Evolutionary conservation across 2,329 filamentous ascomycete genomes (phyloP).

Genomic region (Talaromyces sp.): DNA sequence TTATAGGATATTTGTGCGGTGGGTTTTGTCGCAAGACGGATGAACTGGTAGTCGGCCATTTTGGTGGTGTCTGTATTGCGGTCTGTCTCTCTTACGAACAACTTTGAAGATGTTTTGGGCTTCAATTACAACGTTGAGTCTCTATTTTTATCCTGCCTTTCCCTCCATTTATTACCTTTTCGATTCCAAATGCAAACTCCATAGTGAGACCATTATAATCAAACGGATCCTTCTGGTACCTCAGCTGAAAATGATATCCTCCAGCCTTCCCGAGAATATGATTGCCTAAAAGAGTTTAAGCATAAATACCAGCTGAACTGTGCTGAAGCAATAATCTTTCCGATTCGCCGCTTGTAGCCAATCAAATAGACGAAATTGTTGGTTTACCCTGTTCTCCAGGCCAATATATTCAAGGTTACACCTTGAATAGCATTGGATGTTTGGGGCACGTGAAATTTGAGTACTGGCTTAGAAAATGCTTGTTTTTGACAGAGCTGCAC

Average conservation of each 20-base stretch:
- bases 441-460: not conserved
- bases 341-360: not conserved
- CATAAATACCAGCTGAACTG: not conserved
- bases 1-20: conserved; percentile 22
- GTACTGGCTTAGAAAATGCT: not conserved
- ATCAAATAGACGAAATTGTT: not conserved
- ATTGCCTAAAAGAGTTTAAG: not conserved
- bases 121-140: not conserved
- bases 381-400: not conserved
- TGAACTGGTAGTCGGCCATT: conserved; percentile 21
- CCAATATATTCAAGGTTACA: not conserved
- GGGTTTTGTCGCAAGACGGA: conserved; percentile 23
- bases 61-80: not conserved
- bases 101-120: not conserved
- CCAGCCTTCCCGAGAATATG: not conserved
- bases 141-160: not conserved
- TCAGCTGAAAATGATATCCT: not conserved
- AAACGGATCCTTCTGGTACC: not conserved
- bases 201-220: not conserved
- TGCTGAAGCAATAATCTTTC: not conserved
- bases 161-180: not conserved
- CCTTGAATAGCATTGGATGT: not conserved
- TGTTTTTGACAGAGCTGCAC: not conserved
- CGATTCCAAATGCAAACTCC: not conserved
- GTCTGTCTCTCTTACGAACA: not conserved